Conservation (phyloP, 768 basidiomycete genomes). For the Amanita polypyramis region DNA sequence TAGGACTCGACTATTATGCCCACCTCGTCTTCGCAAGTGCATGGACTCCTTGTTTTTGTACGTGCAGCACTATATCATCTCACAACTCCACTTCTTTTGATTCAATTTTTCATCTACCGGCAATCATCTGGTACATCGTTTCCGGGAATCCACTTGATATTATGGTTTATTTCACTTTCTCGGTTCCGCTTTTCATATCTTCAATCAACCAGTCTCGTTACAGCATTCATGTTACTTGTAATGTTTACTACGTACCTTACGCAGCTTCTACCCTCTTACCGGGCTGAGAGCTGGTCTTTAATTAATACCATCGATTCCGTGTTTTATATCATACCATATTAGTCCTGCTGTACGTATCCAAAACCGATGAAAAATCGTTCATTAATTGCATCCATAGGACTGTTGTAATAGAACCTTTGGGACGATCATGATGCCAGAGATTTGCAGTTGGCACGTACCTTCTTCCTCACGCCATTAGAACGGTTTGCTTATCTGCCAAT, state of each 20-base stretch:
- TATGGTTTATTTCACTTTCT: not conserved
- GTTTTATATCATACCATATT: slow-evolving; percentile 6
- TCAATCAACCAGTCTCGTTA: not conserved
- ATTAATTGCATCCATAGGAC: not conserved
- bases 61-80: slow-evolving; percentile 7
- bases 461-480: too few species aligned
- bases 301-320: slow-evolving; percentile 3
- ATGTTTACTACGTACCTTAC: slow-evolving; percentile 7
- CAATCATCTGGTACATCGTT: slow-evolving; percentile 3
- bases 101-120: not conserved
- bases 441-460: too few species aligned
- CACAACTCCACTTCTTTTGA: not conserved
- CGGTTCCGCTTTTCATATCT: not conserved
- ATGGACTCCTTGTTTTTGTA: slow-evolving; percentile 6
- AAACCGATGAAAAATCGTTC: slow-evolving; percentile 1
- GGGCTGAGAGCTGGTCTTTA: not conserved
- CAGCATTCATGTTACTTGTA: not conserved
- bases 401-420: too few species aligned
- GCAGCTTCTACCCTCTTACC: not conserved
- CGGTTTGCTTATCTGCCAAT: too few species aligned
- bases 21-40: not conserved
- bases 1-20: slow-evolving; percentile 13
- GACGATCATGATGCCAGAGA: not conserved
- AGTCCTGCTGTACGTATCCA: slow-evolving; percentile 5
- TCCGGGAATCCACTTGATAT: slow-evolving; percentile 1